These are phyloP conservation scores for Tinospora cordifolia DNA, from an alignment of 164 flowering plant genomes.

Conservation along the genomic window DNA sequence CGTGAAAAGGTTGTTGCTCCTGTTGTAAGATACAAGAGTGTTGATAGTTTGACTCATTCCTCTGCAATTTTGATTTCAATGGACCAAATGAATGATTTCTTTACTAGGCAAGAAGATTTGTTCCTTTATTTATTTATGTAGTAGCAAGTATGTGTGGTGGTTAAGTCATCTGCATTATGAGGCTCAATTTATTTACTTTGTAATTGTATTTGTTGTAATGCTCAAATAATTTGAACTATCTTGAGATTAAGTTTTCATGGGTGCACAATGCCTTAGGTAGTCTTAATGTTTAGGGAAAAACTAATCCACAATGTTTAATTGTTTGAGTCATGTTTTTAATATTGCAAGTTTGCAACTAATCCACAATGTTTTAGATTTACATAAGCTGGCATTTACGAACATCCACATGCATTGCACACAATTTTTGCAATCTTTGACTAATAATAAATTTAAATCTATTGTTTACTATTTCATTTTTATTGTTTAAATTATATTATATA, in stretches of 20 bases:
- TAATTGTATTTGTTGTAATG: not conserved
- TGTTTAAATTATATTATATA: too few species aligned
- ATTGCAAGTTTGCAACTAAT: too few species aligned
- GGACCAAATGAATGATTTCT: conserved; percentile 47
- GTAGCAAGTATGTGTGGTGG: not conserved
- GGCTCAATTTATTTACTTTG: not conserved
- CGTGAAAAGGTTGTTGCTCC: conserved; percentile 77
- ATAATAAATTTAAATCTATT: too few species aligned
- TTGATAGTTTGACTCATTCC: conserved; percentile 25
- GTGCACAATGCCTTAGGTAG: too few species aligned
- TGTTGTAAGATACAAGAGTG: conserved; percentile 39
- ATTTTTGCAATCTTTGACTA: too few species aligned
- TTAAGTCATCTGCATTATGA: not conserved
- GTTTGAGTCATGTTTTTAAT: too few species aligned
- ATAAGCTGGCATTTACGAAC: too few species aligned
- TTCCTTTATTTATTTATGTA: not conserved
- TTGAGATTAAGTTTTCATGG: not conserved
- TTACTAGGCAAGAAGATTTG: conserved; percentile 38
- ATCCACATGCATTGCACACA: too few species aligned
- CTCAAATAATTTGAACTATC: not conserved
- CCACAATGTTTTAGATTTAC: too few species aligned
- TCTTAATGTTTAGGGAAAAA: too few species aligned
- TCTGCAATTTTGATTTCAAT: conserved; percentile 57
- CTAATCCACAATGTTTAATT: too few species aligned
- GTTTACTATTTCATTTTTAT: too few species aligned